A percentile compares a stretch with the other conserved stretches of the same genome.
These are phyloP conservation scores for Coemansia sp. DNA, from an alignment of 192 early-diverging fungal species.

Conservation along the genomic window DNA sequence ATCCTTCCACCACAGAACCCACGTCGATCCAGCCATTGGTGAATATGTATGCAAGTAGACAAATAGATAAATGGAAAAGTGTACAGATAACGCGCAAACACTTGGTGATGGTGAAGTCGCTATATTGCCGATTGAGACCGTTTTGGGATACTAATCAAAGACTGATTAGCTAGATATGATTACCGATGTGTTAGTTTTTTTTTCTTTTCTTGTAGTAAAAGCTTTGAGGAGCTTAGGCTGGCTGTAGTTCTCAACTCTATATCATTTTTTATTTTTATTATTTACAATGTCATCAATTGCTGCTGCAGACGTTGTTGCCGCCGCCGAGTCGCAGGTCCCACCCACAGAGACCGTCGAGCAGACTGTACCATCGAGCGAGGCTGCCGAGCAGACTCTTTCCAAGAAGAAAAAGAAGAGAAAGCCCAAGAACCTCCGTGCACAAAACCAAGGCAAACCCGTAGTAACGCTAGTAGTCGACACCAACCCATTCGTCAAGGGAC, in stretches of 20 bases:
- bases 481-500: constrained; percentile 71
- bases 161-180: constrained; percentile 2
- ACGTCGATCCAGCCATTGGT: constrained; percentile 43
- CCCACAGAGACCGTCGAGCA: not conserved
- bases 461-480: constrained; percentile 73
- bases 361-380: not conserved
- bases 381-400: not conserved
- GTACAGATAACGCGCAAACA: not conserved
- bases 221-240: not conserved
- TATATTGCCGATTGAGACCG: not conserved
- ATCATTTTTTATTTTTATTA: not conserved
- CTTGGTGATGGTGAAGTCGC: not conserved
- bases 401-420: constrained; percentile 19
- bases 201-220: not conserved
- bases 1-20: constrained; percentile 59
- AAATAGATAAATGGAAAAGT: not conserved
- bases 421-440: constrained; percentile 6
- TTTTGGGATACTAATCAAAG: constrained; percentile 4
- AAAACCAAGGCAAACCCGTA: constrained; percentile 55
- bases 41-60: not conserved
- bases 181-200: not conserved
- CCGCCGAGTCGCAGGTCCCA: not conserved
- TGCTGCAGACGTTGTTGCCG: not conserved
- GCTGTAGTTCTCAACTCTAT: not conserved
- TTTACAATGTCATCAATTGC: not conserved